Percentiles rank a stretch among this genome's conserved stretches.
Conservation (phyloP, 2,329 filamentous ascomycete genomes). For the Cladosporium sp. region DNA sequence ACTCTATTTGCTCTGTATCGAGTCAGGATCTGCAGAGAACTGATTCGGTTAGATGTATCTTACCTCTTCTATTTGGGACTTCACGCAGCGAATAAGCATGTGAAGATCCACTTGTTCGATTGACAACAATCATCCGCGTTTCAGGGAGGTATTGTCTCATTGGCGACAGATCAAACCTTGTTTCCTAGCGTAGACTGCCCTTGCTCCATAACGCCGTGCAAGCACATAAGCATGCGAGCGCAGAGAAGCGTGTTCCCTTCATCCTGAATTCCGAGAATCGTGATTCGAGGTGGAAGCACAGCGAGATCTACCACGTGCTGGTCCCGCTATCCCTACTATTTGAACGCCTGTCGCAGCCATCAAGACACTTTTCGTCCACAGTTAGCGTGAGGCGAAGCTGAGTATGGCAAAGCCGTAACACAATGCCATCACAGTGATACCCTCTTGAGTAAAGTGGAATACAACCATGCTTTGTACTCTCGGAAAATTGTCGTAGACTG, state of each 20-base stretch:
- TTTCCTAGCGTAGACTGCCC: neutral
- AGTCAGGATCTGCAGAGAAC: neutral
- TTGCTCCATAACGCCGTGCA: neutral
- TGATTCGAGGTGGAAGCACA: no score
- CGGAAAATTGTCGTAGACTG: neutral
- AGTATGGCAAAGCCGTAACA: neutral
- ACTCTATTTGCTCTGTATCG: neutral
- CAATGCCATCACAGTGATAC: neutral
- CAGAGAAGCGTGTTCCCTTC: neutral
- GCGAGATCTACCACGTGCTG: no score
- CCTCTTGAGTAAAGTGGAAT: neutral
- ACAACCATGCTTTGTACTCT: neutral
- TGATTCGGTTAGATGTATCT: neutral
- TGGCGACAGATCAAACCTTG: neutral
- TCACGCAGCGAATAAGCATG: neutral
- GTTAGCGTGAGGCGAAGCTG: neutral
- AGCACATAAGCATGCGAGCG: neutral
- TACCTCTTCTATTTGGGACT: neutral
- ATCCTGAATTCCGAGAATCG: no score
- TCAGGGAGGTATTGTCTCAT: neutral
- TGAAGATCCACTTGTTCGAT: neutral
- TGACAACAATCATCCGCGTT: neutral
- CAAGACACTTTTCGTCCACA: neutral
- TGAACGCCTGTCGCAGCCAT: neutral
- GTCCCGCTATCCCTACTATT: no score